Conservation (phyloP, 164 flowering plant genomes). For the Vitis vinifera region DNA sequence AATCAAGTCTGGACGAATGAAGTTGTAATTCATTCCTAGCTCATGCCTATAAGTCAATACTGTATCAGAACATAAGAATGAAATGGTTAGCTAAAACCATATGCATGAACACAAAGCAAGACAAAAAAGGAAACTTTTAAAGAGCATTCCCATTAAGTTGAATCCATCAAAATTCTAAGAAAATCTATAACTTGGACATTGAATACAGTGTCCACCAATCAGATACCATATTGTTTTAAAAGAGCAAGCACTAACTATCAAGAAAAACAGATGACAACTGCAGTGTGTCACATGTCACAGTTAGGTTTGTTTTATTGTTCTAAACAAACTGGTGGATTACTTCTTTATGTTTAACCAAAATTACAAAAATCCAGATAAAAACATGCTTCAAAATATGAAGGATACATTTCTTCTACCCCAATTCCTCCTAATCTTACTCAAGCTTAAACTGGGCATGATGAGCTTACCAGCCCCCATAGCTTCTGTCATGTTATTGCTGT, state of each 20-base stretch:
- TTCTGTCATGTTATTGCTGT: constrained; percentile 84
- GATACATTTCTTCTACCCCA: background rate
- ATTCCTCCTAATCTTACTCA: background rate
- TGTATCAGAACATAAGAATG: constrained; percentile 22
- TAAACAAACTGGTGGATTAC: background rate
- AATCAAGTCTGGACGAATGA: constrained; percentile 86
- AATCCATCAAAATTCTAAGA: background rate
- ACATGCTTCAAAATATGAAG: background rate
- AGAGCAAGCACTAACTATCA: background rate
- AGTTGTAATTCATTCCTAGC: constrained; percentile 93
- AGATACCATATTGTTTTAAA: background rate
- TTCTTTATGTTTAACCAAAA: background rate
- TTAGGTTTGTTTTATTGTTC: background rate
- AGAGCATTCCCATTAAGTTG: background rate
- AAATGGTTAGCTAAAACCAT: constrained; percentile 7
- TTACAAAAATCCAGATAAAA: background rate
- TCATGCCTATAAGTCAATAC: constrained; percentile 97
- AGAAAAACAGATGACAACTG: background rate
- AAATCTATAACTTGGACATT: background rate
- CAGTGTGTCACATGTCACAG: background rate
- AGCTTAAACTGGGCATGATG: background rate
- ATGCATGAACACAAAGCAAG: background rate
- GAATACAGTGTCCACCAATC: background rate
- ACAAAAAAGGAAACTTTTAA: background rate
- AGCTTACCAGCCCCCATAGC: constrained; percentile 96